These are phyloP conservation scores for Cladosporium phlei DNA, from an alignment of 2,329 filamentous ascomycete species.

Conservation along the genomic window DNA sequence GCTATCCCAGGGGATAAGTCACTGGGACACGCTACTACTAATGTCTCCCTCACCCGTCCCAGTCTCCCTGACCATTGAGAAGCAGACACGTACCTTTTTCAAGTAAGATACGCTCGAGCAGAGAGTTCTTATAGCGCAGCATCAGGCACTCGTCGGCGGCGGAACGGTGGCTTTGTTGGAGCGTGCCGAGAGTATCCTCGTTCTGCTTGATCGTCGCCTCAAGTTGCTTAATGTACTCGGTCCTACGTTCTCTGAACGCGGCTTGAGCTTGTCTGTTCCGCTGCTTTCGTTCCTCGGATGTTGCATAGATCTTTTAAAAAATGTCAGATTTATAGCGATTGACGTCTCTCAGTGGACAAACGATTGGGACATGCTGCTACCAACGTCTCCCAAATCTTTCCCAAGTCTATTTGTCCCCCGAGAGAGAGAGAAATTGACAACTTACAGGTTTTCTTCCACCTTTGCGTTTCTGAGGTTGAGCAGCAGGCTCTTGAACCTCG, in stretches of 20 bases:
- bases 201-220: conserved; percentile 96
- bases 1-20: too few relatives aligned
- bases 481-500: conserved; percentile 40
- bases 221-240: conserved; percentile 98
- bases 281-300: conserved; percentile 96
- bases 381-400: too few relatives aligned
- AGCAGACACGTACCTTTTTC: conserved; percentile 84
- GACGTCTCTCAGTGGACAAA: too few relatives aligned
- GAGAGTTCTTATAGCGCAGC: conserved; percentile 96
- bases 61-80: too few relatives aligned
- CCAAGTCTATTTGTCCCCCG: too few relatives aligned
- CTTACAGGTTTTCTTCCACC: conserved; percentile 93
- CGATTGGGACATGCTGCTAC: too few relatives aligned
- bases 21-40: too few relatives aligned
- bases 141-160: conserved; percentile 96
- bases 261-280: conserved; percentile 95
- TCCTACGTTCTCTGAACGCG: conserved; percentile 91
- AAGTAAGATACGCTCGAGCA: conserved; percentile 88
- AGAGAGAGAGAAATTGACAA: conserved; percentile 22
- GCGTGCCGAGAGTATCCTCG: conserved; percentile 85
- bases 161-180: conserved; percentile 89
- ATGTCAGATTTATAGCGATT: too few relatives aligned
- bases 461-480: conserved; percentile 76
- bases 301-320: conserved; percentile 99
- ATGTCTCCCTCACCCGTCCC: too few relatives aligned